These are phyloP conservation scores for Actinomucor elegans DNA, from an alignment of 371 early-diverging fungal species.

Conservation along the genomic window DNA sequence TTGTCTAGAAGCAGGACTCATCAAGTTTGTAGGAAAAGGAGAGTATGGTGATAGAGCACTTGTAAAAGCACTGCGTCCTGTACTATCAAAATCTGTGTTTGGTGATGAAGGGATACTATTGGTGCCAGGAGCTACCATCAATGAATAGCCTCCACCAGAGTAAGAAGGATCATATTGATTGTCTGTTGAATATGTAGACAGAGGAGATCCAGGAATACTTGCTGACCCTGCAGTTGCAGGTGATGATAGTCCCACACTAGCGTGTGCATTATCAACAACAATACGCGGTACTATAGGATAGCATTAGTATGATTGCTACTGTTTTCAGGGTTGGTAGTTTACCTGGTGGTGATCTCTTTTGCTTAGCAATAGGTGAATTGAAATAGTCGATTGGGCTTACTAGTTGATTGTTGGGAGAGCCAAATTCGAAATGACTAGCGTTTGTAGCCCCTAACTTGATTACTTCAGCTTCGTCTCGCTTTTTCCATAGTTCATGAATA, in stretches of 20 bases:
- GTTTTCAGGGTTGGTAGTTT: not conserved
- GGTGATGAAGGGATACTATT: slow-evolving; percentile 26
- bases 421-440: slow-evolving; percentile 7
- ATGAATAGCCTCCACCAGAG: slow-evolving; percentile 15
- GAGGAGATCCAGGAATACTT: slow-evolving; percentile 31
- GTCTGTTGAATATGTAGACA: slow-evolving; percentile 30
- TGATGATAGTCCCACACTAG: slow-evolving; percentile 6
- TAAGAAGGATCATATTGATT: slow-evolving; percentile 8
- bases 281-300: slow-evolving; percentile 34
- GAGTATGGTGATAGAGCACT: slow-evolving; percentile 18
- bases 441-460: slow-evolving; percentile 26
- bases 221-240: slow-evolving; percentile 6
- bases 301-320: not conserved
- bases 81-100: slow-evolving; percentile 18
- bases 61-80: slow-evolving; percentile 5
- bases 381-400: slow-evolving; percentile 3
- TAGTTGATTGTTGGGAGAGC: slow-evolving; percentile 6
- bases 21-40: slow-evolving; percentile 2
- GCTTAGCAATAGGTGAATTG: slow-evolving; percentile 1
- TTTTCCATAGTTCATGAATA: slow-evolving; percentile 41
- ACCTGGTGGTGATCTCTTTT: slow-evolving; percentile 18
- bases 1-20: slow-evolving; percentile 20
- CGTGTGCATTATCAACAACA: slow-evolving; percentile 31
- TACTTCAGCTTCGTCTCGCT: slow-evolving; percentile 44
- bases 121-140: slow-evolving; percentile 23